Conservation (phyloP, 1,139 yeast genomes). For the Nadsonia starkeyi-henricii region DNA sequence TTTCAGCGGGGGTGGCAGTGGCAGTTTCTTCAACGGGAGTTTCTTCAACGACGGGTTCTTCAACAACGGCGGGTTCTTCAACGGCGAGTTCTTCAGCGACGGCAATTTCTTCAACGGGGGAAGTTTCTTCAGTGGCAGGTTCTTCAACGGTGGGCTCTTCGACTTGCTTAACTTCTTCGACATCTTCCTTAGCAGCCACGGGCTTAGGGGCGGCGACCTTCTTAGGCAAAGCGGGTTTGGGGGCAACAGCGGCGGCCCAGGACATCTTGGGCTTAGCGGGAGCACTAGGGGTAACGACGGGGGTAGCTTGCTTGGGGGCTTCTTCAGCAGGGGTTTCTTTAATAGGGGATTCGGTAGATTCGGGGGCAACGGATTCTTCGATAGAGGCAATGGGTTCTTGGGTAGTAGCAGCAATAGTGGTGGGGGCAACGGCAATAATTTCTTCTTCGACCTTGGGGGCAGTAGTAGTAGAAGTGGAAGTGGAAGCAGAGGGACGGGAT, state of each 20-base stretch:
- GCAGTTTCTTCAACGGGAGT: constrained; percentile 3
- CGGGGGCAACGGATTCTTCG: constrained; percentile 6
- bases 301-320: constrained; percentile 8
- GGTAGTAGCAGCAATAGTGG: constrained; percentile 6
- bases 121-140: constrained; percentile 7
- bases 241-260: constrained; percentile 9
- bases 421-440: constrained; percentile 9
- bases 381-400: constrained; percentile 10
- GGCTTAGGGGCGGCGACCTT: constrained; percentile 17
- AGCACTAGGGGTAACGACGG: not conserved
- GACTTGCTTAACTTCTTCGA: not conserved
- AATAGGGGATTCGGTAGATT: not conserved
- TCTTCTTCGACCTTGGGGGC: constrained; percentile 9
- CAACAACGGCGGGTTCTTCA: constrained; percentile 12
- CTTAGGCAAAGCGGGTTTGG: constrained; percentile 13
- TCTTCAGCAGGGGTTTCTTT: constrained; percentile 8
- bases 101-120: constrained; percentile 17
- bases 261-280: not conserved
- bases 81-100: constrained; percentile 14
- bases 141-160: not conserved
- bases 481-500: constrained; percentile 20
- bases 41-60: constrained; percentile 2
- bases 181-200: constrained; percentile 7
- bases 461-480: constrained; percentile 10
- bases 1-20: constrained; percentile 2